phyloP scores from a whole-genome alignment of 768 basidiomycete species.

The Scleroderma bovista region DNA sequence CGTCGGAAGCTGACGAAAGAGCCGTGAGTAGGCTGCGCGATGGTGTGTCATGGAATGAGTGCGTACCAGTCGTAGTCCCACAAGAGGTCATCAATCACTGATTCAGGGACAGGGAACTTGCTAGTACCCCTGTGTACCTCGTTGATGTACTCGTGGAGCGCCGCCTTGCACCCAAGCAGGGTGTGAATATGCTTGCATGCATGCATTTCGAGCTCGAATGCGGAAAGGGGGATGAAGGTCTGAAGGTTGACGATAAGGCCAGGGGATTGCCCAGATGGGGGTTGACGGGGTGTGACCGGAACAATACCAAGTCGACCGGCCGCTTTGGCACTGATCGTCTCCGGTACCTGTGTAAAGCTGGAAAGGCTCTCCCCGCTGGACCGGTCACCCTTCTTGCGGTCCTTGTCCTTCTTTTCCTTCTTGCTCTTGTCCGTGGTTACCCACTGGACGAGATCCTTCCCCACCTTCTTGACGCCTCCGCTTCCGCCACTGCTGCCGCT shows the following conservation, averaged over 20 bases:
- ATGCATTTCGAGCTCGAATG: constrained; percentile 68
- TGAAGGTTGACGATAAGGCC: constrained; percentile 58
- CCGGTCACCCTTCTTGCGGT: constrained; percentile 16
- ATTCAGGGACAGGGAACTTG: constrained; percentile 13
- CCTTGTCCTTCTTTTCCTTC: constrained; percentile 20
- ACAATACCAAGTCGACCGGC: constrained; percentile 34
- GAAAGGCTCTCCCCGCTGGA: constrained; percentile 22
- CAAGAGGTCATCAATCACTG: constrained; percentile 21
- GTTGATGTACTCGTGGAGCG: constrained; percentile 45
- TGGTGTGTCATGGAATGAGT: background rate
- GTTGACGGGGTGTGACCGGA: constrained; percentile 8
- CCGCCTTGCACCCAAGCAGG: constrained; percentile 55
- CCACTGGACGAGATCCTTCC: constrained; percentile 32
- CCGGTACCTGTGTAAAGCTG: constrained; percentile 20
- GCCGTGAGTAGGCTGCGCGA: constrained; percentile 7
- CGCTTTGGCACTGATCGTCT: constrained; percentile 31
- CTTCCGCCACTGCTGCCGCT: constrained; percentile 5
- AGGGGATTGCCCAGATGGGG: constrained; percentile 44
- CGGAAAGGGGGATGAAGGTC: constrained; percentile 52
- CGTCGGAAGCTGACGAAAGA: constrained; percentile 51
- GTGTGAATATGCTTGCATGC: constrained; percentile 65
- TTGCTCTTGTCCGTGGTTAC: constrained; percentile 31
- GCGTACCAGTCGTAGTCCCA: constrained; percentile 35
- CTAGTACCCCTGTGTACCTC: constrained; percentile 28
- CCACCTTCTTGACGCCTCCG: constrained; percentile 24